These are phyloP conservation scores for Proliferodiscus dingleyae DNA, from an alignment of 2,329 filamentous ascomycete genomes.

Conservation along the genomic window DNA sequence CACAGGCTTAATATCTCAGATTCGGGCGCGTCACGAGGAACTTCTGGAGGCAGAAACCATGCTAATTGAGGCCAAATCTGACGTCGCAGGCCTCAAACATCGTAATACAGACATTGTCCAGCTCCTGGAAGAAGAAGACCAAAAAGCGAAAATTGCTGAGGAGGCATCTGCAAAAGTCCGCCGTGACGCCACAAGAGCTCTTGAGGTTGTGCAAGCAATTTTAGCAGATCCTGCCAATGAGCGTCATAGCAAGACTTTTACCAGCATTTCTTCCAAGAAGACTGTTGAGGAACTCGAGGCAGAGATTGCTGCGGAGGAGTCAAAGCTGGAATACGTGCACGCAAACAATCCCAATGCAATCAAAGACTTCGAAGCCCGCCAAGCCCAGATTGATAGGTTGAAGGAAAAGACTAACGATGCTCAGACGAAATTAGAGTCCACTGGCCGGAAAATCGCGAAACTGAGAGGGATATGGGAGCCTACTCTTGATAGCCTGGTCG, in stretches of 20 bases:
- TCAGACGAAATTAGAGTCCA: slow-evolving; percentile 48
- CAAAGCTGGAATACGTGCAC: slow-evolving; percentile 74
- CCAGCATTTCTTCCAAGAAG: slow-evolving; percentile 42
- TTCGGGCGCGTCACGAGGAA: slow-evolving; percentile 58
- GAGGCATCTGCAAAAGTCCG: slow-evolving; percentile 37
- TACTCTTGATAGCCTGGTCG: slow-evolving; percentile 69
- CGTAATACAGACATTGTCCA: slow-evolving; percentile 58
- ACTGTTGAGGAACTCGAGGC: slow-evolving; percentile 61
- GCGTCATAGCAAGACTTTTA: slow-evolving; percentile 34
- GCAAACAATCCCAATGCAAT: slow-evolving; percentile 72
- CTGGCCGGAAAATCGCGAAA: slow-evolving; percentile 55
- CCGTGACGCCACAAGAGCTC: slow-evolving; percentile 35
- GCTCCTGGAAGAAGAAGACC: slow-evolving; percentile 43
- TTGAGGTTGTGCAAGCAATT: slow-evolving; percentile 34
- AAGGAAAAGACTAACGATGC: slow-evolving; percentile 52
- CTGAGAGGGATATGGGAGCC: slow-evolving; percentile 79
- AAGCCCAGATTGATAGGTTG: slow-evolving; percentile 63
- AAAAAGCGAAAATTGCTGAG: slow-evolving; percentile 35
- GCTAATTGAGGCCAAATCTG: slow-evolving; percentile 76
- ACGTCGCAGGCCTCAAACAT: slow-evolving; percentile 62
- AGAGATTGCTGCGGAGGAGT: slow-evolving; percentile 69
- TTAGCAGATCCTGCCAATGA: slow-evolving; percentile 34
- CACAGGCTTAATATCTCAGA: slow-evolving; percentile 54
- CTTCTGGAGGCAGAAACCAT: slow-evolving; percentile 66
- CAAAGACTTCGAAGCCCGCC: slow-evolving; percentile 70